Evolutionary conservation across 2,329 filamentous ascomycete species (phyloP), one percentile per base, ranked within the genome.

Genomic region (Exophiala viscosa): DNA sequence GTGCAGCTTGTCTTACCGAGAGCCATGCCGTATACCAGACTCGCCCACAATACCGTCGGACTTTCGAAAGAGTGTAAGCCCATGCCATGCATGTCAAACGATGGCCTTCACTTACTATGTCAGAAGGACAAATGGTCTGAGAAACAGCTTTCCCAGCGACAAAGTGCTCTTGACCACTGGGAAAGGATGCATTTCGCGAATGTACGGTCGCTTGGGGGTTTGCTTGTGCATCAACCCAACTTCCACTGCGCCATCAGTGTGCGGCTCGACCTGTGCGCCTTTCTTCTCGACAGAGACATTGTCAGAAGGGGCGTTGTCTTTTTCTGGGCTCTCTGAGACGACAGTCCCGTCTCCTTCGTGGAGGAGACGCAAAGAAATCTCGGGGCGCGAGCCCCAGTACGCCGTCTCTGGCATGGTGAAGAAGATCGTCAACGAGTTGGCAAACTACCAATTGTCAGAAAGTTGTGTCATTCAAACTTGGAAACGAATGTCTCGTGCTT

Each of bases 1-100:
- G 17, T 20, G 39, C 11, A 11, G n/a, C 39, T 13, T 41, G 39
- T 20, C 39, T 17, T 41, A 41, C 39, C 60, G 6, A 65, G 51
- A n/a, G 58, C 54, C 45, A 66, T 44, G 11, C 60, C 62, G 17
- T 64, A 64, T 10, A 60, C 38, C 8, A 61, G 48, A 51, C 63
- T 63, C n/a, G 62, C 59, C 62, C 62, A 64, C 13, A 64, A 15
- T 3, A 64, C 60, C 1, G 63, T 64, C 9, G 63, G 63, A 47
- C 63, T 65, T 11, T 52, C 49, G 9, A 63, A 63, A 28, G 1
- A 64, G 54, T n/a, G 64, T 50, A 33, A 63, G 58, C 23, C 23
- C 18, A 41, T 8, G 11, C 18, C 7, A 15, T 15, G 39, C 7
- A 15, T 15, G 39, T 15, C n/a, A 41, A 41, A 41, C n/a, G 17